phyloP scores from a whole-genome alignment of 2,329 filamentous ascomycete genomes.

The Colletotrichum graminicola region DNA sequence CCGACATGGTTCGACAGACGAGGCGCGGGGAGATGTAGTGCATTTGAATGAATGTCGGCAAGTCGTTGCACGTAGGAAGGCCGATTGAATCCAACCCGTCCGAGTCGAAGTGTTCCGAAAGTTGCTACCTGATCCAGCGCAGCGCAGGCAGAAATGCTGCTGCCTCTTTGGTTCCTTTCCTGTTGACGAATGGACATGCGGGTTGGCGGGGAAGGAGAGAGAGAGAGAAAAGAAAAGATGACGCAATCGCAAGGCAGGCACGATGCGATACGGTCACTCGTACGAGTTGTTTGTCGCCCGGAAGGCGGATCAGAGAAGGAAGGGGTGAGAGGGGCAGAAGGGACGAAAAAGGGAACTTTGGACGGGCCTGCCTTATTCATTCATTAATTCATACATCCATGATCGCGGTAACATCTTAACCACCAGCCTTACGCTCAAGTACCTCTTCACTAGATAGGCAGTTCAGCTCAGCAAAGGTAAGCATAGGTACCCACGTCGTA shows the following conservation, averaged over 20 bases:
- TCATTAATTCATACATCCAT: not conserved
- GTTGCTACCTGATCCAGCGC: conserved; percentile 8
- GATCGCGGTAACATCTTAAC: not conserved
- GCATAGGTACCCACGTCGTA: too few relatives aligned
- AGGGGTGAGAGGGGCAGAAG: not conserved
- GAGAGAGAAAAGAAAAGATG: not conserved
- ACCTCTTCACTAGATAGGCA: too few relatives aligned
- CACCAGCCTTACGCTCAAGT: not conserved
- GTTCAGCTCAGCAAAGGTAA: too few relatives aligned
- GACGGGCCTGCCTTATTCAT: not conserved
- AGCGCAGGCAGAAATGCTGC: conserved; percentile 16
- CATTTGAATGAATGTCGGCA: not conserved
- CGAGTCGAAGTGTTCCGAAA: conserved; percentile 1
- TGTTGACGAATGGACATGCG: not conserved
- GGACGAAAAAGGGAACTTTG: not conserved
- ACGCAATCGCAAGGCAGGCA: not conserved
- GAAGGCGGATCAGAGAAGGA: not conserved
- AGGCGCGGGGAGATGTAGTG: not conserved
- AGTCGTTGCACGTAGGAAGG: not conserved
- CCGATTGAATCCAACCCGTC: not conserved
- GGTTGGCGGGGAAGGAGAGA: not conserved
- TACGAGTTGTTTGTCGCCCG: conserved; percentile 5
- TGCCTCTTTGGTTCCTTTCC: conserved; percentile 17
- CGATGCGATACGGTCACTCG: not conserved
- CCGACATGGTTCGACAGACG: not conserved